Conservation (phyloP, 2,329 filamentous ascomycete genomes). For the Penicillium corylophilum region DNA sequence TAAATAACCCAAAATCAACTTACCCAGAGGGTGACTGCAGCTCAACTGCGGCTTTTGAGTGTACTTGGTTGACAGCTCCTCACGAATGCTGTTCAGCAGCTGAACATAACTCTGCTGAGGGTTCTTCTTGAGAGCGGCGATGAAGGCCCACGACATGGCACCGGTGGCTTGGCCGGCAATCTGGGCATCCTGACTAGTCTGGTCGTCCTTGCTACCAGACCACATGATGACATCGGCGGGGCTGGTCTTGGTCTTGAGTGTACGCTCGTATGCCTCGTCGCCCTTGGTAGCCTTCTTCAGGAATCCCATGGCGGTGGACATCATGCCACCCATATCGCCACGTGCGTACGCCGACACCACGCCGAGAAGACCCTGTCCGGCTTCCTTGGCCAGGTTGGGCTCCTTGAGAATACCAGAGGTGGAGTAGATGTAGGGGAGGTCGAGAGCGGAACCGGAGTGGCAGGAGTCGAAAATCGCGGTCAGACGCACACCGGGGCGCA, state of each 20-base stretch:
- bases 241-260: constrained; percentile 84
- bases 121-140: constrained; percentile 85
- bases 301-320: constrained; percentile 75
- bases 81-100: constrained; percentile 90
- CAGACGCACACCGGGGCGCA: constrained; percentile 77
- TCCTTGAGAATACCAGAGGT: constrained; percentile 68
- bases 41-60: constrained; percentile 94
- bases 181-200: constrained; percentile 90
- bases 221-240: constrained; percentile 97
- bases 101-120: constrained; percentile 95
- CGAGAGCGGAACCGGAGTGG: constrained; percentile 65
- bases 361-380: constrained; percentile 62
- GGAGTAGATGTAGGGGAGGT: constrained; percentile 66
- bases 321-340: constrained; percentile 80
- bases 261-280: constrained; percentile 74
- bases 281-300: constrained; percentile 84
- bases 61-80: constrained; percentile 83
- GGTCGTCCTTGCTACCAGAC: constrained; percentile 92
- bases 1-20: constrained; percentile 34
- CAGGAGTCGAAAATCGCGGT: constrained; percentile 70
- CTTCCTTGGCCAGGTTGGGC: constrained; percentile 67
- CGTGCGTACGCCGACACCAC: constrained; percentile 75
- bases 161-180: constrained; percentile 88
- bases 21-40: constrained; percentile 93
- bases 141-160: constrained; percentile 98